phyloP scores from a whole-genome alignment of 768 basidiomycete species.

The Phlebiopsis gigantea region DNA sequence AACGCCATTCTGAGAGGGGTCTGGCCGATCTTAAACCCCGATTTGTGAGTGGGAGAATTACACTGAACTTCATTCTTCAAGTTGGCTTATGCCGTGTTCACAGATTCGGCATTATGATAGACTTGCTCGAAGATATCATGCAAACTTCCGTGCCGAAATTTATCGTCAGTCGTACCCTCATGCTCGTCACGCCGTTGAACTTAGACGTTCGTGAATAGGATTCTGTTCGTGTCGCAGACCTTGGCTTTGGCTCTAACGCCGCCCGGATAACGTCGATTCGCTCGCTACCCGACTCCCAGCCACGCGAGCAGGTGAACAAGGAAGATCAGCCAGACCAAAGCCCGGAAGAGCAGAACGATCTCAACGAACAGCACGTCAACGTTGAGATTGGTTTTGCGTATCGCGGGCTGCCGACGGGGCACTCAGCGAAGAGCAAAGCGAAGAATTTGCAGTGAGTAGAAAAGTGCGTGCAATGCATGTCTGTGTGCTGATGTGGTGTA shows the following conservation, averaged over 20 bases:
- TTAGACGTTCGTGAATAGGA: slow-evolving; percentile 20
- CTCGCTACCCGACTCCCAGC: slow-evolving; percentile 42
- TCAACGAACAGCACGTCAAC: slow-evolving; percentile 50
- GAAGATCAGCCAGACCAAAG: slow-evolving; percentile 27
- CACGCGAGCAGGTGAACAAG: slow-evolving; percentile 13
- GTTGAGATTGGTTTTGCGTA: slow-evolving; percentile 71
- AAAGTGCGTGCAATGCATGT: background rate
- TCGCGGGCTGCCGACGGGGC: slow-evolving; percentile 45
- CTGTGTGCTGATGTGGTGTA: slow-evolving; percentile 2
- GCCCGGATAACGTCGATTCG: slow-evolving; percentile 66
- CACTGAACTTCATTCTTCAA: background rate
- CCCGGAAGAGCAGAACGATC: slow-evolving; percentile 21
- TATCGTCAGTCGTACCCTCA: slow-evolving; percentile 21
- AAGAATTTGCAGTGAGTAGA: slow-evolving; percentile 46
- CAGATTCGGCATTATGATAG: slow-evolving; percentile 45
- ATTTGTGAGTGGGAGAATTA: slow-evolving; percentile 29
- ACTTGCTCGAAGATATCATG: slow-evolving; percentile 60
- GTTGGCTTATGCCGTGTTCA: no score
- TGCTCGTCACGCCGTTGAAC: slow-evolving; percentile 17
- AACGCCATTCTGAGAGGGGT: slow-evolving; percentile 55
- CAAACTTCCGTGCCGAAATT: slow-evolving; percentile 47
- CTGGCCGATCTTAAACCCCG: slow-evolving; percentile 75
- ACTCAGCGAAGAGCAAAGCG: slow-evolving; percentile 29
- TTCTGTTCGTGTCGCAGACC: slow-evolving; percentile 66
- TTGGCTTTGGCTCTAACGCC: slow-evolving; percentile 65